Evolutionary conservation across 2,329 filamentous ascomycete genomes (phyloP).

Genomic region (Epichloe glyceriae): DNA sequence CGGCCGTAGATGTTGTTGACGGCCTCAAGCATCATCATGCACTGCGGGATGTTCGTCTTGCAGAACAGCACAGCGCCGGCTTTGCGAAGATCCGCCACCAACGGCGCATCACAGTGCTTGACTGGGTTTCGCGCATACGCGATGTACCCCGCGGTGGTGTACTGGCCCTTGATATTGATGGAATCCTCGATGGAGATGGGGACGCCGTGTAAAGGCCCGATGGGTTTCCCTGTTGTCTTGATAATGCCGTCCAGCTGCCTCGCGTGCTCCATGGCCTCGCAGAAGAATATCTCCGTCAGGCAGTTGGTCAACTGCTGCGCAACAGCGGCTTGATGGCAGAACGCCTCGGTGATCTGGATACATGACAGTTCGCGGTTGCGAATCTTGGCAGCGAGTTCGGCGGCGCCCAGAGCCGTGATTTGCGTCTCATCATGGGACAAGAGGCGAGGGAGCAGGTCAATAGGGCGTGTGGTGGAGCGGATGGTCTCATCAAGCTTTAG

Average conservation of each 20-base stretch:
- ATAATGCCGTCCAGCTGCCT: conserved; percentile 27
- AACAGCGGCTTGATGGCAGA: conserved; percentile 16
- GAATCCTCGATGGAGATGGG: conserved; percentile 29
- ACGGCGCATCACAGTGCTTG: conserved; percentile 2
- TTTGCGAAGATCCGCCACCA: conserved; percentile 5
- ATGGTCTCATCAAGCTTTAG: conserved; percentile 6
- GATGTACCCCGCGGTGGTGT: conserved; percentile 6
- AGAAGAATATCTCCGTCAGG: conserved; percentile 36
- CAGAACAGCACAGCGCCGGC: conserved; percentile 34
- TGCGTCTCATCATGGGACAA: conserved; percentile 11
- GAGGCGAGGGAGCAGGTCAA: conserved; percentile 6
- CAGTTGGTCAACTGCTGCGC: conserved; percentile 24
- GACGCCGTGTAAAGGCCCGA: conserved; percentile 44
- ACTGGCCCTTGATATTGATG: conserved; percentile 5
- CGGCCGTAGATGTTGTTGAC: conserved; percentile 51
- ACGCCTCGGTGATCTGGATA: conserved; percentile 13
- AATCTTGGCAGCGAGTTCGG: conserved; percentile 9
- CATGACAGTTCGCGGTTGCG: conserved; percentile 10
- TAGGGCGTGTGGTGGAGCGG: conserved; percentile 4
- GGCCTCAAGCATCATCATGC: conserved; percentile 41
- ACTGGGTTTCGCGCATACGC: conserved; percentile 17
- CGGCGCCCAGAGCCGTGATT: conserved; percentile 11
- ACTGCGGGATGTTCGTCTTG: conserved; percentile 57
- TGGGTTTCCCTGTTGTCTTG: conserved; percentile 2
- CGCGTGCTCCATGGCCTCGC: conserved; percentile 31